Conservation (phyloP, 2,329 filamentous ascomycete genomes). For the Phialemonium atrogriseum region DNA sequence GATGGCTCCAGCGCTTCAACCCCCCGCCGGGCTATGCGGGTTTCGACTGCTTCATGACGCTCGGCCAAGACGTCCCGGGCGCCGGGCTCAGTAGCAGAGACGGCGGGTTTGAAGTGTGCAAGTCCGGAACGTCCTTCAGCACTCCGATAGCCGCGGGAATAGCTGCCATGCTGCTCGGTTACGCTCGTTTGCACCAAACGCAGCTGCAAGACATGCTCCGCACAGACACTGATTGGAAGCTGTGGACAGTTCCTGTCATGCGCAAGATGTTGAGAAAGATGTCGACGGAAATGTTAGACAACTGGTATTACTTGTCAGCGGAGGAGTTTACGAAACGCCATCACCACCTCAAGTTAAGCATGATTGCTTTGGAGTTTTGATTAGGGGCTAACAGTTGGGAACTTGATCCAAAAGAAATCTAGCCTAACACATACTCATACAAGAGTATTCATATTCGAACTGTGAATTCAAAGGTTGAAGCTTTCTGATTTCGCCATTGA, state of each 20-base stretch:
- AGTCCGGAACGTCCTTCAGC: slow-evolving; percentile 3
- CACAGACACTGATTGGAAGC: background rate
- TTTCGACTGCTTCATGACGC: slow-evolving; percentile 4
- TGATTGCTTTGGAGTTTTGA: no score
- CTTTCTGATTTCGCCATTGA: no score
- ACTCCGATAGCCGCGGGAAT: slow-evolving; percentile 4
- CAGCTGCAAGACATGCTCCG: background rate
- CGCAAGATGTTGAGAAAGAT: slow-evolving; percentile 1
- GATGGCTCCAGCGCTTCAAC: slow-evolving; percentile 5
- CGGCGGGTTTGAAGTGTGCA: slow-evolving; percentile 2
- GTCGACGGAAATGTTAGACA: slow-evolving; percentile 4
- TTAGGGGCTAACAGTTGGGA: no score
- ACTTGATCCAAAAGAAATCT: no score
- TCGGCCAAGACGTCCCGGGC: slow-evolving; percentile 4
- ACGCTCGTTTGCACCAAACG: background rate
- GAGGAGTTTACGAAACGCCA: no score
- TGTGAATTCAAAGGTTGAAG: no score
- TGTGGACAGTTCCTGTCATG: background rate
- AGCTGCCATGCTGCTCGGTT: slow-evolving; percentile 2
- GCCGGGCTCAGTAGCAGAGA: slow-evolving; percentile 2
- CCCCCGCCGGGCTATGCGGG: background rate
- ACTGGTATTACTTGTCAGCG: slow-evolving; percentile 2
- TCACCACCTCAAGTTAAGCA: no score
- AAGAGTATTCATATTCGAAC: no score
- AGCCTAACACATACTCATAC: no score